Evolutionary conservation across 257 asterid genomes (phyloP), one percentile per base, ranked within the genome.

Genomic region (Osmanthus fragrans): DNA sequence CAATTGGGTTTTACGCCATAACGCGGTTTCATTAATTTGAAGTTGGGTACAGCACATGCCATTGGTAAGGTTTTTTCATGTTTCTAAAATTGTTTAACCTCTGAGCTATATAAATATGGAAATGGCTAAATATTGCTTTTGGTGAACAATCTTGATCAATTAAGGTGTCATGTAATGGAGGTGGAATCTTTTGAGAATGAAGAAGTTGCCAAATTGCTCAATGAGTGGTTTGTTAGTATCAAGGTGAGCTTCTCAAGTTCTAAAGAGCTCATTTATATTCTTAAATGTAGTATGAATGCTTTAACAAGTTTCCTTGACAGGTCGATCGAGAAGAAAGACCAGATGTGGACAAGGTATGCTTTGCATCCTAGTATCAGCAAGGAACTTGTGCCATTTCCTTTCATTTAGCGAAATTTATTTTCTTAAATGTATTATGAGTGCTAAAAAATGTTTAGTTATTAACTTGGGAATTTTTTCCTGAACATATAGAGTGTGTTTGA

Each of bases 11-110:
- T 58, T 70, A 39, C 78, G 77, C 78, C 51, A 19, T 76, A 75
- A 4, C 39, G 66, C 36, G 79, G 77, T 84, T 70, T 79, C 70
- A 82, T 79, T 76, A 77, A 47, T 80, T 82, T 86, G 89, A 89
- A 95, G 99, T 95, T 84, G 99, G 99, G 45, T 95, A 93, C 93
- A 95, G 99, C 96, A 95, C 99, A 27, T 95, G 99, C 71, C 99
- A 95, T 73, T 95, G 99, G 99, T 95, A 88, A 79, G 96, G 30
- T 71, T 73, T 64, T 21, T 9, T 70, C 23, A 76, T 64, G 13
- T 67, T 60, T 73, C 21, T 66, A 12, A 67, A 66, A 51, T 37
- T 72, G 27, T 4, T 47, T 21, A 8, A 40, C 12, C 29, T 2
- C 34, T 65, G 71, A 74, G 76, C 71, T 77, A 71, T 21, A 70